phyloP scores from a whole-genome alignment of 1,284 basidiomycete species.

The Pseudozyma flocculosa region DNA sequence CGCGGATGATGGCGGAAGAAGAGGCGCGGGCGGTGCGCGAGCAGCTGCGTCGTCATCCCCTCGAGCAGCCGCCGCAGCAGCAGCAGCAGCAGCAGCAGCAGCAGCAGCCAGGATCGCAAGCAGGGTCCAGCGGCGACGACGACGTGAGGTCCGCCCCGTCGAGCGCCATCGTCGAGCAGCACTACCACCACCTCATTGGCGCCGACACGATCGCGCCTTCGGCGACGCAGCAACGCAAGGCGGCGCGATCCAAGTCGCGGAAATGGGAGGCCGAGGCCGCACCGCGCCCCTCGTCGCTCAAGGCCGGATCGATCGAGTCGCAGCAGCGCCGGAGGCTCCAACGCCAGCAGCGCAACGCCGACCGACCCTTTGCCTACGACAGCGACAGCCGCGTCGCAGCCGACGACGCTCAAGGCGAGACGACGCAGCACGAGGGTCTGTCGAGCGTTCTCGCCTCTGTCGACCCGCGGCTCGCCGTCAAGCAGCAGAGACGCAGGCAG shows the following conservation, averaged over 20 bases:
- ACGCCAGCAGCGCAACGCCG: background rate
- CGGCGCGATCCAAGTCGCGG: background rate
- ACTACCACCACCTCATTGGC: conserved; percentile 4
- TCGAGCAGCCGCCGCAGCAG: no score
- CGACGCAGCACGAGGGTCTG: no score
- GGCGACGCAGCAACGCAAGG: background rate
- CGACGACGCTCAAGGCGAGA: no score
- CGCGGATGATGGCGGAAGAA: background rate
- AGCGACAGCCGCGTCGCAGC: no score
- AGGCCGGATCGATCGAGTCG: background rate
- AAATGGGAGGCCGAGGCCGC: background rate
- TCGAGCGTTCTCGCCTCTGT: background rate
- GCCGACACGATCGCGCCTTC: conserved; percentile 4
- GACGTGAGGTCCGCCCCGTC: no score
- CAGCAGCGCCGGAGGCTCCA: background rate
- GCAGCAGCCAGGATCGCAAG: no score
- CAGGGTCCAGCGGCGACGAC: no score
- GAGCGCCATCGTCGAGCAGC: background rate
- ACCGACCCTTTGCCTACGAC: background rate
- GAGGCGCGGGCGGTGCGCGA: no score
- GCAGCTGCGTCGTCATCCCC: no score
- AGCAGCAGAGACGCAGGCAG: background rate
- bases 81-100: no score
- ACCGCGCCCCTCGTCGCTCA: background rate
- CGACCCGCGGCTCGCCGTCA: background rate